Base-by-base conservation (phyloP, 331 rosid genomes). In the Dryas integrifolia region DNA sequence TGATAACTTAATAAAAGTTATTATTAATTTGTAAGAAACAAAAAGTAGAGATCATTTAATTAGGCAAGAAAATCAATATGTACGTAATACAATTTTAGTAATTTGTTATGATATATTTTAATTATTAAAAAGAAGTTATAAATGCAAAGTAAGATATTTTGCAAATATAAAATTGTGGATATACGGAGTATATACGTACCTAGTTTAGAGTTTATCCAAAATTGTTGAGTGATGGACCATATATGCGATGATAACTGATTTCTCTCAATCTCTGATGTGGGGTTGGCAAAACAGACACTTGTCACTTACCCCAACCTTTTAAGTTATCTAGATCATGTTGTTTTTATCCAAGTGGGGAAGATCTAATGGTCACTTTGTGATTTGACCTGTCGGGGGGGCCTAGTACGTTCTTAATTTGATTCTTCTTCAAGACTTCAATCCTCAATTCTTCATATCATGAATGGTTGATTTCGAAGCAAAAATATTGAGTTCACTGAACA, bases 331-430 rank as follows among this genome's bases (percentile, higher is more conserved):
- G 46, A 60, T 68, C 70, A 53, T 39, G 48, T 21, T 39, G 39
- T 81, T 64, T 64, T 26, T 13, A 69, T 18, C 43, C 65, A 9
- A 78, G 85, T 79, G 87, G 86, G 75, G 15, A 72, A 75, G 75
- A 85, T 80, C 92, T 73, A 84, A 73, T 81, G 81, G 80, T 83
- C 89, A 89, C 90, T 76, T 83, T 82, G 80, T 60, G 96, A 85
- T 81, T 85, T 77, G 81, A 78, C 85, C 57, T 64, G 80, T 61
- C 70, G 76, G 44, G 62, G 63, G 3, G 57, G 13, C 12, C n/a
- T 4, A n/a, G 58, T 70, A 53, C 74, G 60, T 52, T 70, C 63
- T 60, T 70, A 75, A 75, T 77, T 73, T 40, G 80, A 70, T 82
- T 66, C 59, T 68, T 30, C 35, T 30, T 30, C 35, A 30, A 30